Evolutionary conservation across 805 yeast species (phyloP).

Genomic region (Grigorovia yakushimaensis): DNA sequence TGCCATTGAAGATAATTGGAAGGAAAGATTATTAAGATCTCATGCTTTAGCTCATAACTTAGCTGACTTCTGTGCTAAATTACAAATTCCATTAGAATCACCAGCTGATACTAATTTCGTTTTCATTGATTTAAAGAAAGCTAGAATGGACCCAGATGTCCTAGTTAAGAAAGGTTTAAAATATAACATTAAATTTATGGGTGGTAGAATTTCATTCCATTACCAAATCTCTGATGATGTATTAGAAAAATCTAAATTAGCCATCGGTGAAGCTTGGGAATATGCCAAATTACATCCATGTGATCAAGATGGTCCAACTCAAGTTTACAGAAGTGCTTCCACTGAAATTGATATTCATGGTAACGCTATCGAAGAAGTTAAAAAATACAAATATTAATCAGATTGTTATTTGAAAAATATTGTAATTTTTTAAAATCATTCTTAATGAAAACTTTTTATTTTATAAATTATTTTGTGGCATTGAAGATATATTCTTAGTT

Average conservation of each 20-base stretch:
- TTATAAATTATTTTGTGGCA: constrained; percentile 13
- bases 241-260: constrained; percentile 46
- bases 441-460: neutral
- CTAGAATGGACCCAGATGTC: constrained; percentile 46
- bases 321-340: constrained; percentile 35
- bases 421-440: neutral
- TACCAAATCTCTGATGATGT: constrained; percentile 50
- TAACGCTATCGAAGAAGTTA: constrained; percentile 24
- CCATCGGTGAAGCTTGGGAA: constrained; percentile 47
- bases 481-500: constrained; percentile 10
- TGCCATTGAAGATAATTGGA: constrained; percentile 67
- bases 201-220: constrained; percentile 75
- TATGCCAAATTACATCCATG: constrained; percentile 46
- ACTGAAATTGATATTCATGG: constrained; percentile 28
- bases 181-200: constrained; percentile 54
- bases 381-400: constrained; percentile 25
- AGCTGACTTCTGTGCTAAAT: constrained; percentile 41
- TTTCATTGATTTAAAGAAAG: constrained; percentile 49
- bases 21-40: constrained; percentile 37
- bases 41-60: constrained; percentile 43
- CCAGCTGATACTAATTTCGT: constrained; percentile 84
- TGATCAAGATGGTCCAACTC: constrained; percentile 38
- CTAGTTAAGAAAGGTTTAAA: constrained; percentile 47
- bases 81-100: constrained; percentile 51
- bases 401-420: neutral